These are phyloP conservation scores for Neocallimastix lanati DNA, from an alignment of 192 early-diverging fungal genomes.

Conservation along the genomic window DNA sequence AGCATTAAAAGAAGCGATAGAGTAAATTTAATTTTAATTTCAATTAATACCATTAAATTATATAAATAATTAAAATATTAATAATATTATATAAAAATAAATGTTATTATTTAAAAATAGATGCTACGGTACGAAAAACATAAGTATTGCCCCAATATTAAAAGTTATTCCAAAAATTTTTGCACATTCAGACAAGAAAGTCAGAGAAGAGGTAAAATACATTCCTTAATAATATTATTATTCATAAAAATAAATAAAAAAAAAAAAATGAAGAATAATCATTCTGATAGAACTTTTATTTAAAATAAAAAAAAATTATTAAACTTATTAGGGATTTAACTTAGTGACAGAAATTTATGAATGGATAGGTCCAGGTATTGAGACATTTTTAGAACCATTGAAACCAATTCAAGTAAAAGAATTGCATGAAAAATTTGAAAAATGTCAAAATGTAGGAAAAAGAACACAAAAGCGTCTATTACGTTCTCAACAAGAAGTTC, in stretches of 20 bases:
- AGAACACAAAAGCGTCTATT: slow-evolving; percentile 46
- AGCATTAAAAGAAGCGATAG: slow-evolving; percentile 12
- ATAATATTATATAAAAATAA: neutral
- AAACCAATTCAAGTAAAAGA: slow-evolving; percentile 93
- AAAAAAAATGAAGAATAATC: too few relatives aligned
- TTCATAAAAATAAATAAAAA: too few relatives aligned
- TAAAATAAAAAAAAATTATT: too few relatives aligned
- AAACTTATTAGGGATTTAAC: slow-evolving; percentile 18
- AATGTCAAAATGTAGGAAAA: slow-evolving; percentile 36
- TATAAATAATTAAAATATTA: too few relatives aligned
- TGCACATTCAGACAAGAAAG: slow-evolving; percentile 80
- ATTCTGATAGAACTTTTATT: too few relatives aligned
- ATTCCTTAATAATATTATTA: too few relatives aligned
- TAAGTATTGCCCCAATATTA: slow-evolving; percentile 64
- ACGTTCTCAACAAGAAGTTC: slow-evolving; percentile 51
- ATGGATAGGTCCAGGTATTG: slow-evolving; percentile 76
- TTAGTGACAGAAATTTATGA: slow-evolving; percentile 76
- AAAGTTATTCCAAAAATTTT: slow-evolving; percentile 79
- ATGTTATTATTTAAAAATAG: slow-evolving; percentile 12
- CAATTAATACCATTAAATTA: too few relatives aligned
- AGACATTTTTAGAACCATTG: slow-evolving; percentile 57
- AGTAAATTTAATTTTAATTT: neutral
- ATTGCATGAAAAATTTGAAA: slow-evolving; percentile 64
- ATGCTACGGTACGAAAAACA: slow-evolving; percentile 60
- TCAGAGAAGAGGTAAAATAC: slow-evolving; percentile 67